phyloP scores from a whole-genome alignment of 495 filamentous ascomycete species.

The Symbiotaphrina buchneri region DNA sequence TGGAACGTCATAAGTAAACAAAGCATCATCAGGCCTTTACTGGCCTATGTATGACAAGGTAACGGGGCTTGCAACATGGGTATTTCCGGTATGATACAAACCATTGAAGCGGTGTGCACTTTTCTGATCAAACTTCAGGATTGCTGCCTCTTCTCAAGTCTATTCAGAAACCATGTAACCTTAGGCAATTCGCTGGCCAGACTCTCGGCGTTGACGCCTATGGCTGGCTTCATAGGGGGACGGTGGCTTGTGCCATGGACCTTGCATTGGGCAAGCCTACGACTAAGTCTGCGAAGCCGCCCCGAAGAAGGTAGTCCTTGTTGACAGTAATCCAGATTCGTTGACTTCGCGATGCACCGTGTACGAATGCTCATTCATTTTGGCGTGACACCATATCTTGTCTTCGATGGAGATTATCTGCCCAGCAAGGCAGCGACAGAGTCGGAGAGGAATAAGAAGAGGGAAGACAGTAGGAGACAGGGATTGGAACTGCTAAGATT shows the following conservation, averaged over 20 bases:
- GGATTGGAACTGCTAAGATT: conserved; percentile 64
- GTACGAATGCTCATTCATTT: conserved; percentile 86
- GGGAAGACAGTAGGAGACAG: conserved; percentile 47
- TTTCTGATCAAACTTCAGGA: conserved; percentile 30
- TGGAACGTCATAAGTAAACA: too few species aligned
- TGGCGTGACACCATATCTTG: conserved; percentile 75
- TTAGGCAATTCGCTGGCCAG: conserved; percentile 74
- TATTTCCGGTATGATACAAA: too few species aligned
- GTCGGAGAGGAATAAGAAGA: conserved; percentile 36
- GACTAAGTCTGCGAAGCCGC: conserved; percentile 37
- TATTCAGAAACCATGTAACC: conserved; percentile 69
- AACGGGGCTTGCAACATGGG: too few species aligned
- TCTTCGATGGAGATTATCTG: conserved; percentile 91
- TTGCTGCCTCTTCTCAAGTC: conserved; percentile 85
- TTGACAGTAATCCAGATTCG: conserved; percentile 30
- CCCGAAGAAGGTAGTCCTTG: not conserved
- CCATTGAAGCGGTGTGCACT: too few species aligned
- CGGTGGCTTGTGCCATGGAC: conserved; percentile 76
- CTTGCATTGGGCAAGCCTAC: conserved; percentile 75
- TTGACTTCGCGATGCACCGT: conserved; percentile 78
- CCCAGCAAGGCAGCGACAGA: conserved; percentile 95
- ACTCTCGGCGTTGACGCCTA: conserved; percentile 90
- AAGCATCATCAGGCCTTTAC: too few species aligned
- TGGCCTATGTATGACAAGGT: too few species aligned
- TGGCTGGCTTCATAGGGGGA: conserved; percentile 93